Evolutionary conservation across 352 stramenopile species (phyloP).

Genomic region (Phytophthora megakarya): DNA sequence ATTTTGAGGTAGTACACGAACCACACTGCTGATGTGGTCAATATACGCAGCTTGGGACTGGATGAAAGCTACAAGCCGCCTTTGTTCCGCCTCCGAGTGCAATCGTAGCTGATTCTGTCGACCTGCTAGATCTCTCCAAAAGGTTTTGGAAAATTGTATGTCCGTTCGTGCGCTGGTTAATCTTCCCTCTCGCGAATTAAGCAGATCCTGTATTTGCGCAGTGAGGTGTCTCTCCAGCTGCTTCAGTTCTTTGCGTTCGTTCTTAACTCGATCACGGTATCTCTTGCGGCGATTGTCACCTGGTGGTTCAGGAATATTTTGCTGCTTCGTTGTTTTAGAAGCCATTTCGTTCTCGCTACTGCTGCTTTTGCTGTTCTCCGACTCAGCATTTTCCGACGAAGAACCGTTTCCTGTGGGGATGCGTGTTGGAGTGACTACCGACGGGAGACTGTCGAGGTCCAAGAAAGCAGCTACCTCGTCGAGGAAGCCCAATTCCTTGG

Average conservation of each 20-base stretch:
- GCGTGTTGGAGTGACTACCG: neutral
- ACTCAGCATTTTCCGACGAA: neutral
- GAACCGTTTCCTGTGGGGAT: neutral
- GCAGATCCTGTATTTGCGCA: neutral
- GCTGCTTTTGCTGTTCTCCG: neutral
- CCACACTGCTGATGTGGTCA: neutral
- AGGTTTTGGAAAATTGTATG: neutral
- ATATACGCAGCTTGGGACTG: constrained; percentile 12
- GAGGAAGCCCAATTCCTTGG: constrained; percentile 12
- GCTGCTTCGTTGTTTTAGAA: neutral
- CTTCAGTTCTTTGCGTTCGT: constrained; percentile 16
- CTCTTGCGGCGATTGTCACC: constrained; percentile 3
- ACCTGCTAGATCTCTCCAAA: constrained; percentile 8
- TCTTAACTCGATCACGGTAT: constrained; percentile 18
- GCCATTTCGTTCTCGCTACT: neutral
- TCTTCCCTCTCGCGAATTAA: neutral
- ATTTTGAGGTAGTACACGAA: neutral
- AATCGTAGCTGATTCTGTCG: constrained; percentile 1
- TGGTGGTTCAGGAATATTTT: neutral
- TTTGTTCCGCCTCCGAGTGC: constrained; percentile 16
- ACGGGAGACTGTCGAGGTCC: neutral
- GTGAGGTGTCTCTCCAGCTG: constrained; percentile 8
- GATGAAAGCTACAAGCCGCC: neutral
- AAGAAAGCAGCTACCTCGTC: constrained; percentile 14
- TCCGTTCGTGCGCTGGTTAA: neutral